A percentile compares a stretch with the other conserved stretches of the same genome.
These are phyloP conservation scores for Aspergillus baeticus DNA, from an alignment of 495 filamentous ascomycete genomes.

Conservation along the genomic window DNA sequence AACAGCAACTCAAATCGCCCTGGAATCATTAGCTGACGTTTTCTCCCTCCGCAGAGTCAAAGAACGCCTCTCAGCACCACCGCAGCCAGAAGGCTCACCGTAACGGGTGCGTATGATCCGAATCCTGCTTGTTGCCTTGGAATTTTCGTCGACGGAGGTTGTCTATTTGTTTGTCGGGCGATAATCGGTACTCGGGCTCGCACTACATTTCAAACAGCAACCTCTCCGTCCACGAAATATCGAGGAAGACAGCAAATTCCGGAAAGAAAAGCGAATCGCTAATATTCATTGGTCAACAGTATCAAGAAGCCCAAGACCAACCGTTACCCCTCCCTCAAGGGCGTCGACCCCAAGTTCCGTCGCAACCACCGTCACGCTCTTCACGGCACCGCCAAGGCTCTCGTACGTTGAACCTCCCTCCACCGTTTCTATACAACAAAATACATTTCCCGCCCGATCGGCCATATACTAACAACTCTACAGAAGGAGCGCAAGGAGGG, in stretches of 20 bases:
- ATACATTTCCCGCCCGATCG: background rate
- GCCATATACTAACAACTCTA: constrained; percentile 46
- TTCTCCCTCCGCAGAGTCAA: constrained; percentile 68
- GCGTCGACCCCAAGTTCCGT: constrained; percentile 99
- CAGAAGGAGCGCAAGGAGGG: constrained; percentile 98
- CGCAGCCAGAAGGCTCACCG: constrained; percentile 93
- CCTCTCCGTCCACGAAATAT: background rate
- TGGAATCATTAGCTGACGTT: constrained; percentile 28
- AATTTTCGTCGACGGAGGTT: background rate
- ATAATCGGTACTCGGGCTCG: background rate
- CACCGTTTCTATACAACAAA: too few species aligned
- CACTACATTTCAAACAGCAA: background rate
- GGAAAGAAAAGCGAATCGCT: constrained; percentile 24
- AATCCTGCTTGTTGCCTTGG: background rate
- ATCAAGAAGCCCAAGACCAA: constrained; percentile 99
- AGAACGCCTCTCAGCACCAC: constrained; percentile 99
- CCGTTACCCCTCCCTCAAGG: constrained; percentile 97
- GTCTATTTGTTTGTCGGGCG: constrained; percentile 12
- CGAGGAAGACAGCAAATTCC: constrained; percentile 10
- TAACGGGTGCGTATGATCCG: constrained; percentile 74
- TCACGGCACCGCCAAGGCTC: constrained; percentile 94
- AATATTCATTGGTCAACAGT: constrained; percentile 49
- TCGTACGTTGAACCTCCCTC: constrained; percentile 63
- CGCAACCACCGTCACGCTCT: constrained; percentile 99
- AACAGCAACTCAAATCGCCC: background rate